A percentile compares a stretch with the other conserved stretches of the same genome.
phyloP scores from a whole-genome alignment of 2,329 filamentous ascomycete species.

The Neospermospora avenae region DNA sequence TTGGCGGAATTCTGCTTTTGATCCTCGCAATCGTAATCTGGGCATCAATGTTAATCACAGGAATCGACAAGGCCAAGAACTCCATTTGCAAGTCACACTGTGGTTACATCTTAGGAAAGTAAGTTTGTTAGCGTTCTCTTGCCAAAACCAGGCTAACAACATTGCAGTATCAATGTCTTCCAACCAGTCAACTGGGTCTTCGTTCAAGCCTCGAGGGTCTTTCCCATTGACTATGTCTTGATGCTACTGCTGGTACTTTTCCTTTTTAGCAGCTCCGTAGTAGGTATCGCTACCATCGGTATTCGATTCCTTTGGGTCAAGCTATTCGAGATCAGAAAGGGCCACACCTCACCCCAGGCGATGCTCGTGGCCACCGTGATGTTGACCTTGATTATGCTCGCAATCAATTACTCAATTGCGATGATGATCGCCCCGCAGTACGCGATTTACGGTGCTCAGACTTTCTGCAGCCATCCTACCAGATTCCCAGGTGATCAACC shows the following conservation, averaged over 20 bases:
- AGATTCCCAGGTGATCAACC: constrained; percentile 62
- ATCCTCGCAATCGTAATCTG: constrained; percentile 73
- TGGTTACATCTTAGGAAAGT: constrained; percentile 78
- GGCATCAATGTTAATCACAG: constrained; percentile 91
- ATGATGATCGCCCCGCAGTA: constrained; percentile 98
- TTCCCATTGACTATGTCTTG: constrained; percentile 88
- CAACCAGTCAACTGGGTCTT: constrained; percentile 93
- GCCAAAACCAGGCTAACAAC: constrained; percentile 24
- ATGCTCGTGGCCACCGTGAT: constrained; percentile 88
- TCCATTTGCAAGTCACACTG: constrained; percentile 87
- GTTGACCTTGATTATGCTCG: constrained; percentile 83
- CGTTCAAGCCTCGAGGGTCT: constrained; percentile 74
- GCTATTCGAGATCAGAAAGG: constrained; percentile 86
- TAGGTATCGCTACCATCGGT: constrained; percentile 80
- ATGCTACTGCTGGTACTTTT: constrained; percentile 82
- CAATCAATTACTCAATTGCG: constrained; percentile 86
- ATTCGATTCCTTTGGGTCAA: constrained; percentile 96
- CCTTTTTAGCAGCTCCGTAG: constrained; percentile 84
- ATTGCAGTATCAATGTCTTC: constrained; percentile 74
- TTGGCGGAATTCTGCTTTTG: constrained; percentile 78
- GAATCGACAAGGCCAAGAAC: constrained; percentile 94
- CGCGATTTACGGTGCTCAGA: constrained; percentile 89
- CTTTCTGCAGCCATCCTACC: constrained; percentile 76
- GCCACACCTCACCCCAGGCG: constrained; percentile 86
- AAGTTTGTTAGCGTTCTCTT: constrained; percentile 1